Evolutionary conservation across 1,284 basidiomycete genomes (phyloP).

Genomic region (Butyriboletus appendiculatus): DNA sequence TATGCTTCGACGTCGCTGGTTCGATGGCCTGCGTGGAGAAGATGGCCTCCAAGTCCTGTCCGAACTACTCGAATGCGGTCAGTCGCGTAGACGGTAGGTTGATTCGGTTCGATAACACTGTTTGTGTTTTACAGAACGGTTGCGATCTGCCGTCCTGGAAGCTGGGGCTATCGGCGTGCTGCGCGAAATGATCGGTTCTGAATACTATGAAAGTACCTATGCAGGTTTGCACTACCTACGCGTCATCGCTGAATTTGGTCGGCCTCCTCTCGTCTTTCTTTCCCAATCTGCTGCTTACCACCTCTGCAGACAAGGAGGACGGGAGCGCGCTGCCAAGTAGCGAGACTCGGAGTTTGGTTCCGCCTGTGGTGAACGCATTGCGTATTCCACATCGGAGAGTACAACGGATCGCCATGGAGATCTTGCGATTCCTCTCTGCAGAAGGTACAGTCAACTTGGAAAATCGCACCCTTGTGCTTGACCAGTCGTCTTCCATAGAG

Average conservation of each 20-base stretch:
- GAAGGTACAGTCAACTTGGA: constrained; percentile 9
- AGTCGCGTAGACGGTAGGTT: background rate
- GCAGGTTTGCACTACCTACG: constrained; percentile 29
- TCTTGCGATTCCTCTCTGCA: constrained; percentile 13
- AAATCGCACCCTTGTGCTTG: background rate
- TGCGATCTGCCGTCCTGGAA: constrained; percentile 18
- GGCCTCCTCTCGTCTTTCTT: background rate
- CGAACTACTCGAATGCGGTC: constrained; percentile 24
- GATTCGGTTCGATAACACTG: background rate
- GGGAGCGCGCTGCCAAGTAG: background rate
- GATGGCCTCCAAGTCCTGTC: constrained; percentile 26
- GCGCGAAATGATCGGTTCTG: constrained; percentile 15
- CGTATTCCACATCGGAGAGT: constrained; percentile 16
- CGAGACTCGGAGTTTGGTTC: constrained; percentile 11
- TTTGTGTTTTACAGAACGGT: constrained; percentile 6
- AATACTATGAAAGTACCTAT: constrained; percentile 7
- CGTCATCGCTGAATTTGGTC: constrained; percentile 22
- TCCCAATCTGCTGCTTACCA: background rate
- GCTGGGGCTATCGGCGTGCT: constrained; percentile 15
- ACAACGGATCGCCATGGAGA: constrained; percentile 17
- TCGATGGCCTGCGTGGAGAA: constrained; percentile 27
- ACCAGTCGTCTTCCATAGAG: background rate
- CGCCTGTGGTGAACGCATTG: constrained; percentile 18
- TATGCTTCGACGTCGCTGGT: constrained; percentile 31
- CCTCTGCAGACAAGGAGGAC: constrained; percentile 6